These are phyloP conservation scores for Oenanthe javanica DNA, from an alignment of 140 eudicot genomes.

Conservation along the genomic window DNA sequence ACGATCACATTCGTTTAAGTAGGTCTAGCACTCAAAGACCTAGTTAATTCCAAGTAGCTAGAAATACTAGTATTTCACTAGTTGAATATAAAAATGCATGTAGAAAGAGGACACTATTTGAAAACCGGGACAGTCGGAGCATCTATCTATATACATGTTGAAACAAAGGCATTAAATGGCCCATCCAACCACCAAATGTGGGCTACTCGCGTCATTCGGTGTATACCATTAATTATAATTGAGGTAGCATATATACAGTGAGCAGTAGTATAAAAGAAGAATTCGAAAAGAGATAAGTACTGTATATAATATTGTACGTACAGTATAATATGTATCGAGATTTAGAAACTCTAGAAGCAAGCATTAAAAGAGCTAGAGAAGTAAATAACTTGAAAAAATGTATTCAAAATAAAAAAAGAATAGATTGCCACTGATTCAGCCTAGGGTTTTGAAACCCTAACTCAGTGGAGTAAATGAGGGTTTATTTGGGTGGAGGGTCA, in stretches of 20 bases:
- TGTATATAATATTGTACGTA: too few relatives aligned
- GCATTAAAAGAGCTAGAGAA: conserved; percentile 15
- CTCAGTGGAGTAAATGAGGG: conserved; percentile 30
- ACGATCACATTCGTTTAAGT: not conserved
- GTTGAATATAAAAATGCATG: not conserved
- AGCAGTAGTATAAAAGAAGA: too few relatives aligned
- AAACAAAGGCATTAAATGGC: conserved; percentile 7
- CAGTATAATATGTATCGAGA: too few relatives aligned
- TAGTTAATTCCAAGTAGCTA: not conserved
- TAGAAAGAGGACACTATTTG: not conserved
- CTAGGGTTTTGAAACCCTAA: conserved; percentile 68
- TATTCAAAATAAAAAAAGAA: conserved; percentile 3
- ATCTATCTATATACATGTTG: not conserved
- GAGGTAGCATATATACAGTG: not conserved
- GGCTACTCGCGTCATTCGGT: conserved; percentile 2
- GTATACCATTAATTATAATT: not conserved
- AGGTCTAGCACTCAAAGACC: not conserved
- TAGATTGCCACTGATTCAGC: conserved; percentile 51
- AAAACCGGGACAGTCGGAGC: not conserved
- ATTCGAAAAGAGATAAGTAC: too few relatives aligned
- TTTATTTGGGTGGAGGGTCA: conserved; percentile 37
- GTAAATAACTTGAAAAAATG: not conserved
- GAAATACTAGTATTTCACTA: not conserved
- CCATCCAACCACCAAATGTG: conserved; percentile 13
- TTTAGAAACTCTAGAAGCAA: not conserved